Evolutionary conservation across 2,329 filamentous ascomycete genomes (phyloP), one percentile per base, ranked within the genome.

Genomic region (Aspergillus pseudoglaucus): DNA sequence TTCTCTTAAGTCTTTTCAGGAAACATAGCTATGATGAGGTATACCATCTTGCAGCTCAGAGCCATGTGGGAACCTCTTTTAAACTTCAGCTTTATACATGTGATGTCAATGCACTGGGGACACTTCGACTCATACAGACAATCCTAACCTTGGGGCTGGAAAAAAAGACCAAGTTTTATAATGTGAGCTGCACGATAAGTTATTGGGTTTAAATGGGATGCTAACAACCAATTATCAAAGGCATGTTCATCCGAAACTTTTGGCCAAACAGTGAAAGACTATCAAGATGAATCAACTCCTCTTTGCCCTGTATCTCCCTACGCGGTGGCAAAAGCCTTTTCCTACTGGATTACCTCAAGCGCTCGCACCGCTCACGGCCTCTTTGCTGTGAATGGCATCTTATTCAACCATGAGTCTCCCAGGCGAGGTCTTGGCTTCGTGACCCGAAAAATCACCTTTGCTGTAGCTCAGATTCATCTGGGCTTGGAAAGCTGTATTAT

Each of bases 341-440:
- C 39, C 17, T 47, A 47, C 33, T 47, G 46, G 46, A 40, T 43
- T 14, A 41, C 32, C 5, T 22, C 27, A 32, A 47, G 41, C 23
- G 40, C 30, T 30, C 46, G 46, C 6, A 40, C 35, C 20, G 9
- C 46, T 8, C 41, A 47, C 18, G 46, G 46, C 20, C 30, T 47
- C 33, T 43, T 43, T 15, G 46, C 40, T 17, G 39, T 43, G 14
- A 47, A 47, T 43, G 46, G 46, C 22, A 47, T 47, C 40, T 32
- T 47, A 6, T 47, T 47, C 32, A 47, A 47, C 39, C 46, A 47
- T 37, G 46, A 47, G n/a, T 47, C 46, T 30, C 37, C 46, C n/a
- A 25, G 46, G 15, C 27, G 46, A 22, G 39, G 38, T 1, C 38
- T 41, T 41, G 38, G 20, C 20, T 41, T 41, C 18, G 38, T 41